These are phyloP conservation scores for Schizothecium vesticola DNA, from an alignment of 495 filamentous ascomycete genomes.

Conservation along the genomic window DNA sequence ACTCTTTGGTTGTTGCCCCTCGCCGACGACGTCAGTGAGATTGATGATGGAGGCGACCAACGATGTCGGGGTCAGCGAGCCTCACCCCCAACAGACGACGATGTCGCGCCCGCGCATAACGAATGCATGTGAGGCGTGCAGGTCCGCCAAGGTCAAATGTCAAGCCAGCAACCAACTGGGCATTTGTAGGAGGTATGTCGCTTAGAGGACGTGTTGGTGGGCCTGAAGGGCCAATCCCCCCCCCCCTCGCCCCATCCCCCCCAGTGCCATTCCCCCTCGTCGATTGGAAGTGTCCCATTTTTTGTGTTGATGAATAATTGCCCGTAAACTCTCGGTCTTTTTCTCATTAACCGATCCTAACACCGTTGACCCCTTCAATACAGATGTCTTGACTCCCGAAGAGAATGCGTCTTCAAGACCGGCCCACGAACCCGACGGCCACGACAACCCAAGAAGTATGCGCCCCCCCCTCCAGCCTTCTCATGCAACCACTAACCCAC, in stretches of 20 bases:
- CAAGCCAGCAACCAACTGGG: conserved; percentile 36
- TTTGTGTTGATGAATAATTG: background rate
- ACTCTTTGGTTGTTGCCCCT: background rate
- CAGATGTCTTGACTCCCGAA: conserved; percentile 44
- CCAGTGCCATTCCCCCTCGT: background rate
- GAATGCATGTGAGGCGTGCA: conserved; percentile 45
- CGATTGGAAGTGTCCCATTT: background rate
- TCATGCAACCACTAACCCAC: background rate
- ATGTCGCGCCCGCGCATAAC: conserved; percentile 26
- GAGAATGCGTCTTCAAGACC: conserved; percentile 45
- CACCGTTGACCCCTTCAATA: background rate
- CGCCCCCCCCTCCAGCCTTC: background rate
- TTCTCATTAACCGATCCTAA: background rate
- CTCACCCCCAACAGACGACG: background rate
- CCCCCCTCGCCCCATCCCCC: conserved; percentile 6
- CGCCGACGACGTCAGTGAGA: conserved; percentile 1
- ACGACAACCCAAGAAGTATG: conserved; percentile 33
- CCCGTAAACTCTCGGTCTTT: background rate
- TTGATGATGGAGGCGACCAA: background rate
- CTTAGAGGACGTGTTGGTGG: background rate
- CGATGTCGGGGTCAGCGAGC: background rate
- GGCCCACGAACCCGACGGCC: conserved; percentile 40
- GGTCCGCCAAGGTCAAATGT: conserved; percentile 43
- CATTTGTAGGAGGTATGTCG: conserved; percentile 42
- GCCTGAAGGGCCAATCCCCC: background rate